phyloP scores from a whole-genome alignment of 352 stramenopile genomes.

The Aphanomyces cochlioides region DNA sequence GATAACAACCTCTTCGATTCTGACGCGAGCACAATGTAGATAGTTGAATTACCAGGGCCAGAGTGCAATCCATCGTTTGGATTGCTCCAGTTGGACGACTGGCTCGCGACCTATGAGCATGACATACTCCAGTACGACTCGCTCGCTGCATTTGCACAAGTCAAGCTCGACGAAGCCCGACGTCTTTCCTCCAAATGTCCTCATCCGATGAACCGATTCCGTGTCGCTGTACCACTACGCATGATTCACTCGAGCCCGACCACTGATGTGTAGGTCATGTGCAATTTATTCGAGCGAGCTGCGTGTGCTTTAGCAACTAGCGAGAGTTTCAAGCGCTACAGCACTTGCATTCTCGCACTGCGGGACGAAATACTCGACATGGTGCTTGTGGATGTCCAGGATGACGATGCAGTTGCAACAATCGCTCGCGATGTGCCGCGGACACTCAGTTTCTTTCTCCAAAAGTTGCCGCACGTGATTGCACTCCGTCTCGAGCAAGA shows the following conservation, averaged over 20 bases:
- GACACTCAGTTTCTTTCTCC: slow-evolving; percentile 47
- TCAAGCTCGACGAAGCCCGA: slow-evolving; percentile 51
- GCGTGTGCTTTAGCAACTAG: slow-evolving; percentile 41
- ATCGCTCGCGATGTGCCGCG: slow-evolving; percentile 27
- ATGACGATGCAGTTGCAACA: slow-evolving; percentile 10
- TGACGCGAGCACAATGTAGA: neutral
- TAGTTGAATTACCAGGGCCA: neutral
- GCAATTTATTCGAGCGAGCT: slow-evolving; percentile 44
- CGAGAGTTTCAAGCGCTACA: slow-evolving; percentile 32
- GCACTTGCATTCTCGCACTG: slow-evolving; percentile 28
- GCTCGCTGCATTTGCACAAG: slow-evolving; percentile 43
- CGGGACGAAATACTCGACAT: slow-evolving; percentile 45
- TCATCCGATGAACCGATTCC: slow-evolving; percentile 25
- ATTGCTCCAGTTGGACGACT: slow-evolving; percentile 38
- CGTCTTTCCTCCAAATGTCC: slow-evolving; percentile 46
- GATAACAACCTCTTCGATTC: neutral
- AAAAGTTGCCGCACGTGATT: slow-evolving; percentile 42
- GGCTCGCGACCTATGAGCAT: slow-evolving; percentile 46
- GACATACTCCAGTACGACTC: slow-evolving; percentile 50
- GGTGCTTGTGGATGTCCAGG: slow-evolving; percentile 49
- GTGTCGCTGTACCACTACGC: neutral
- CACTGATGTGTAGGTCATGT: slow-evolving; percentile 37
- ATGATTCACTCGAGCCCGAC: neutral
- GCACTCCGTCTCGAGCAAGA: slow-evolving; percentile 44
- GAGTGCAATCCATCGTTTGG: slow-evolving; percentile 29